phyloP scores from a whole-genome alignment of 2,329 filamentous ascomycete genomes.

The Tolypocladium tropicale region DNA sequence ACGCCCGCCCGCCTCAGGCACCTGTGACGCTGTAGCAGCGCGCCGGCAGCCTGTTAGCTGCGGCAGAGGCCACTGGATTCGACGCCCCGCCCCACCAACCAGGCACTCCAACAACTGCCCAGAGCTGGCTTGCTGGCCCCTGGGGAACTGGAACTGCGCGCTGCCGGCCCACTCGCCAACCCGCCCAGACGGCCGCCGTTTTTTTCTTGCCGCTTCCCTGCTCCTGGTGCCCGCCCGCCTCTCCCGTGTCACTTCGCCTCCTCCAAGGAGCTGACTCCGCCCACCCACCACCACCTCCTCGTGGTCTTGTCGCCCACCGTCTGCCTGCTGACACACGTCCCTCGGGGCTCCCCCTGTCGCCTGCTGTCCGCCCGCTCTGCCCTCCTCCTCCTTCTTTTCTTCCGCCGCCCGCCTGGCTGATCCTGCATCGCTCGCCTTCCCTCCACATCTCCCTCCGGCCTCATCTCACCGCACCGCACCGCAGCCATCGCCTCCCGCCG shows the following conservation, averaged over 20 bases:
- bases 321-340: background rate
- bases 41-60: slow-evolving; percentile 2
- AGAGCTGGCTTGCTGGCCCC: too few relatives aligned
- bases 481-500: background rate
- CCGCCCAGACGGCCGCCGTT: background rate
- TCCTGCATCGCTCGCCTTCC: slow-evolving; percentile 5
- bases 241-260: background rate
- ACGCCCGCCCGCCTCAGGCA: background rate
- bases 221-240: background rate
- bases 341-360: slow-evolving; percentile 9
- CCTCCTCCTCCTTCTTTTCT: slow-evolving; percentile 7
- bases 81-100: background rate
- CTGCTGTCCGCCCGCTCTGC: slow-evolving; percentile 9
- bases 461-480: slow-evolving; percentile 1
- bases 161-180: background rate
- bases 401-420: slow-evolving; percentile 5
- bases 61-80: background rate
- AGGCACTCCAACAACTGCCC: too few relatives aligned
- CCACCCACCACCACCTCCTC: slow-evolving; percentile 4
- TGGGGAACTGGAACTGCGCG: slow-evolving; percentile 1
- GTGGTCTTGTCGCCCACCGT: slow-evolving; percentile 10
- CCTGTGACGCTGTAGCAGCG: background rate
- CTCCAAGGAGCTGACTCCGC: background rate
- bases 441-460: slow-evolving; percentile 4
- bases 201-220: background rate